phyloP scores from a whole-genome alignment of 306 rosid genomes.

The Inga leiocalycina region DNA sequence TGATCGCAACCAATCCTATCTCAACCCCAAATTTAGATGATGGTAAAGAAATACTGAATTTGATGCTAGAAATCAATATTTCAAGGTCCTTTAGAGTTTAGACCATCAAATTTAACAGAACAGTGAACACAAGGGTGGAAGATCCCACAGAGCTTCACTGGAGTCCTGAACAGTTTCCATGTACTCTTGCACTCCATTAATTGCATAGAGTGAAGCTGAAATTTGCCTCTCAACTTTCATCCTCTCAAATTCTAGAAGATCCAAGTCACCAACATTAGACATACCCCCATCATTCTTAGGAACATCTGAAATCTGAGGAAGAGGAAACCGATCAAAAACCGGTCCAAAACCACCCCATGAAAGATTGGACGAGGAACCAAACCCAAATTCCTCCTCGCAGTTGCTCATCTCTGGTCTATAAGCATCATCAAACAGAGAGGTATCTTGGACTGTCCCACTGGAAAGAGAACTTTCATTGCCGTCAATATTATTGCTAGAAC shows the following conservation, averaged over 20 bases:
- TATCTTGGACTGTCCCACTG: conserved; percentile 22
- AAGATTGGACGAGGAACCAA: conserved; percentile 28
- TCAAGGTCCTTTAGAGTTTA: conserved; percentile 15
- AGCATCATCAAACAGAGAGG: conserved; percentile 47
- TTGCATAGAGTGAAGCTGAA: conserved; percentile 82
- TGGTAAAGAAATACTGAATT: conserved; percentile 9
- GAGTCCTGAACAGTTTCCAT: conserved; percentile 75
- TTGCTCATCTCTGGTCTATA: conserved; percentile 74
- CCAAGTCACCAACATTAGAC: conserved; percentile 36
- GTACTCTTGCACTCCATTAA: conserved; percentile 82
- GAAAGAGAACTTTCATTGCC: conserved; percentile 22
- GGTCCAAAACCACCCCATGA: conserved; percentile 46
- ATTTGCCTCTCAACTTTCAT: conserved; percentile 84
- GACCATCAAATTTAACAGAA: conserved; percentile 38
- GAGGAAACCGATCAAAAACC: conserved; percentile 45
- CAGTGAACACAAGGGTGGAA: conserved; percentile 68
- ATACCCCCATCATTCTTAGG: conserved; percentile 29
- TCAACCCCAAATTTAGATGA: background rate
- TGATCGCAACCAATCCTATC: conserved; percentile 28
- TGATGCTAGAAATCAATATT: background rate
- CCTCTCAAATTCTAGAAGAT: conserved; percentile 64
- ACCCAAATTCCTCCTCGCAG: conserved; percentile 46
- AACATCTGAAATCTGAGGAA: conserved; percentile 48
- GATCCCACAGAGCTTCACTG: conserved; percentile 66
- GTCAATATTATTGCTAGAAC: conserved; percentile 13